phyloP scores from a whole-genome alignment of 371 early-diverging fungal species.

The Capillidium heterosporum region DNA sequence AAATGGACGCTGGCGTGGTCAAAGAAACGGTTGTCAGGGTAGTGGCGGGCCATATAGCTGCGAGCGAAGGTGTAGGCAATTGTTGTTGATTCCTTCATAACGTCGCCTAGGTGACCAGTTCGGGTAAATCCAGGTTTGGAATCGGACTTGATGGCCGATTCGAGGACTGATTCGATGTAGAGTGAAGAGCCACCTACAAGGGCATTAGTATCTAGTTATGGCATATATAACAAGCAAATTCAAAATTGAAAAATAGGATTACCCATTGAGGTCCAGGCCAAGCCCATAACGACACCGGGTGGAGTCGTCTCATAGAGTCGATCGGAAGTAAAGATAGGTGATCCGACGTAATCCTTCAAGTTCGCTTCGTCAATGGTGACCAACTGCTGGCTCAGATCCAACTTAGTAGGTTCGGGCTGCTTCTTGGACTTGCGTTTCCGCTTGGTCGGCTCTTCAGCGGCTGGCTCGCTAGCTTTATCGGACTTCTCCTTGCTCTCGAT shows the following conservation, averaged over 20 bases:
- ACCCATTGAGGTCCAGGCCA: constrained; percentile 92
- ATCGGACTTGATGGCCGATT: constrained; percentile 40
- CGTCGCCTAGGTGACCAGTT: constrained; percentile 94
- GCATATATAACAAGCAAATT: neutral
- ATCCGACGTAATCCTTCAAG: constrained; percentile 84
- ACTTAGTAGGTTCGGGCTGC: neutral
- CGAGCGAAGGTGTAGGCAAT: constrained; percentile 90
- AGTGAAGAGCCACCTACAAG: constrained; percentile 68
- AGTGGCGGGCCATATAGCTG: constrained; percentile 42
- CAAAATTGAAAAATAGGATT: constrained; percentile 7
- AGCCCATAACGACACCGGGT: constrained; percentile 88
- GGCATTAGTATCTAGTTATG: neutral
- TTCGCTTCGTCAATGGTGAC: constrained; percentile 40
- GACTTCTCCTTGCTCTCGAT: constrained; percentile 20
- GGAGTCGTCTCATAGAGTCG: constrained; percentile 78
- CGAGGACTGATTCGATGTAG: constrained; percentile 87
- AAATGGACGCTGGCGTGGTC: constrained; percentile 74
- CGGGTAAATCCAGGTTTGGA: constrained; percentile 45
- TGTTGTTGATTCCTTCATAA: constrained; percentile 93
- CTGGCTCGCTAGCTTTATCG: constrained; percentile 12
- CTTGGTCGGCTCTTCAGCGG: neutral
- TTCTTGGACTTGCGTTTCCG: neutral
- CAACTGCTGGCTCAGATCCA: constrained; percentile 26
- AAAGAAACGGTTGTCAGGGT: constrained; percentile 79
- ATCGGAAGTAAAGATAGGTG: constrained; percentile 73